Percentiles rank a stretch among this genome's conserved stretches.
phyloP scores from a whole-genome alignment of 306 rosid genomes.

The Fragaria vesca region DNA sequence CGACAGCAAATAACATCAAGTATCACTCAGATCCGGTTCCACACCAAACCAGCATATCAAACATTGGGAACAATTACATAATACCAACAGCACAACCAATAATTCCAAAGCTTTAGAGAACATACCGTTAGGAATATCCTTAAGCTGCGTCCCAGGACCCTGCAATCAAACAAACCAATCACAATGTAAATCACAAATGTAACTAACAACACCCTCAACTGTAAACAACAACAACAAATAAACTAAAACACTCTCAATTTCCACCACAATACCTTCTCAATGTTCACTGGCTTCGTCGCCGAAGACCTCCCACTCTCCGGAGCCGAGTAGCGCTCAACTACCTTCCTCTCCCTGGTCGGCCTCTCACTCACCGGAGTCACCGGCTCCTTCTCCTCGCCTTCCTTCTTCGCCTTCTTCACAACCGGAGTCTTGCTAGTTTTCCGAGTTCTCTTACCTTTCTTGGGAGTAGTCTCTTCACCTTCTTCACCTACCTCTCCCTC shows the following conservation, averaged over 20 bases:
- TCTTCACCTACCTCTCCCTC: slow-evolving; percentile 14
- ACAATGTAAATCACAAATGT: neutral
- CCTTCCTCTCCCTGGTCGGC: slow-evolving; percentile 84
- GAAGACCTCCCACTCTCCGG: slow-evolving; percentile 59
- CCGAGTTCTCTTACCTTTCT: slow-evolving; percentile 19
- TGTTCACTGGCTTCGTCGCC: slow-evolving; percentile 43
- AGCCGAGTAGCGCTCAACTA: slow-evolving; percentile 71
- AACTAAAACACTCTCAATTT: neutral
- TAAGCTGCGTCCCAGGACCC: slow-evolving; percentile 87
- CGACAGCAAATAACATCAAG: neutral
- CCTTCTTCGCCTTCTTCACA: slow-evolving; percentile 5
- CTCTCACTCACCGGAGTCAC: slow-evolving; percentile 64
- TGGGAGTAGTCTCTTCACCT: neutral
- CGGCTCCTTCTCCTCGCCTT: slow-evolving; percentile 28
- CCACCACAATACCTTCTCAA: slow-evolving; percentile 64
- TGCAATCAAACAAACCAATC: slow-evolving; percentile 33
- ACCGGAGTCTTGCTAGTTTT: neutral
- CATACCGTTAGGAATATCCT: slow-evolving; percentile 92
- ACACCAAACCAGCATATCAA: neutral
- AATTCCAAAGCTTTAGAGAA: neutral
- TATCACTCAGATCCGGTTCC: neutral
- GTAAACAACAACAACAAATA: neutral
- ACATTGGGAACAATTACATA: neutral
- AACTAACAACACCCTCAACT: too few species aligned
- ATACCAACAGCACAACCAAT: neutral